Evolutionary conservation across 1,284 basidiomycete species (phyloP), one percentile per base, ranked within the genome.

Genomic region (Anthracocystis setariae): DNA sequence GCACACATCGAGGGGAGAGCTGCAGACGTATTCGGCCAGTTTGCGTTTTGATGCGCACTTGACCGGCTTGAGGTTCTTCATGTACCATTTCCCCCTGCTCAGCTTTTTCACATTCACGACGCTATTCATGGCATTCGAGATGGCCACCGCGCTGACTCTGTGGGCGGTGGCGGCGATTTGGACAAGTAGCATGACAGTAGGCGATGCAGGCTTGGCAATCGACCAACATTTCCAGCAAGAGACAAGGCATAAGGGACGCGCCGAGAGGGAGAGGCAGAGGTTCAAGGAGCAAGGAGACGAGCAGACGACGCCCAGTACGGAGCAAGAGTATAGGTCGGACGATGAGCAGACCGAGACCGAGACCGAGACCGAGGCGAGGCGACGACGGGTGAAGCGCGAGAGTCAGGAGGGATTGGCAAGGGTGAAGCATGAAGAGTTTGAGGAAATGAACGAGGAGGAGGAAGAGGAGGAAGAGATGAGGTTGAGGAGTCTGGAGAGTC

Each of bases 1-100:
- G 27, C 62, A 65, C 21, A 50, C 66, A 8, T 77, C 74, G 40
- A 50, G 78, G 1, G 78, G 78, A 32, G 78, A 76, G 60, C 50
- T 82, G 45, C 80, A 82, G 58, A 76, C 77, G 32, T 70, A 73
- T 24, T 44, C 51, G 15, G 77, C 68, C 9, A 70, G 68, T 24
- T 52, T 82, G 12, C 74, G 78, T 20, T 81, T 82, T 46, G 74
- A 82, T 40, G 81, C 80, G 17, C 76, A 75, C 33, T 55, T 82
- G 10, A 71, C 73, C 1, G 81, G 81, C 7, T 49, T 79, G 15
- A 44, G 76, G 54, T 82, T 75, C 61, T 72, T 76, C 59, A 78
- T 82, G 77, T 79, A 78, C 49, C 68, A 79, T 45, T 74, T 80
- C 35, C 77, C 81, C 0, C 42, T 82, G 13, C 27, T 77, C 8